Conservation (phyloP, 2,329 filamentous ascomycete genomes). For the Phialemonium atrogriseum region DNA sequence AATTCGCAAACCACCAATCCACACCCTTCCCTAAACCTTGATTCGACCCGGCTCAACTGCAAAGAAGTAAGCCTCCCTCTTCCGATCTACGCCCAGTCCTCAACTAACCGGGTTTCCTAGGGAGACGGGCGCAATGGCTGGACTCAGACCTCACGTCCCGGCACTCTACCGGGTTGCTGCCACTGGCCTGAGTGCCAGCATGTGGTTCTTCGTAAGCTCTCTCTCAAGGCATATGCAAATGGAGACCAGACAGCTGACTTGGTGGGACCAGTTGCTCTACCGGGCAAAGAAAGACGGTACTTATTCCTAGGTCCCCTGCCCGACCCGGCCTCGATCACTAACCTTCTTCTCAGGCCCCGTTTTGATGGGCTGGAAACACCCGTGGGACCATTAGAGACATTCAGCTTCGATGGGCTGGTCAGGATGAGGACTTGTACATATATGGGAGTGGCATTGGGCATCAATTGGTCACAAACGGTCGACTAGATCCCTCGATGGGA, state of each 20-base stretch:
- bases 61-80: too few species aligned
- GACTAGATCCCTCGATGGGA: too few species aligned
- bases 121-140: conserved; percentile 24
- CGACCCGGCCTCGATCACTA: conserved; percentile 2
- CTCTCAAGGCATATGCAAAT: neutral
- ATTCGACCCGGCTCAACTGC: conserved; percentile 5
- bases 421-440: too few species aligned
- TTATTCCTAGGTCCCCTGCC: conserved; percentile 7
- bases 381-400: conserved; percentile 75
- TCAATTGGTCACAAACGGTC: too few species aligned
- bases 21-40: too few species aligned
- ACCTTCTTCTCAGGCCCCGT: conserved; percentile 48
- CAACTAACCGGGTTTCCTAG: conserved; percentile 5
- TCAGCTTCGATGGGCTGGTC: neutral
- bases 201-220: conserved; percentile 94
- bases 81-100: too few species aligned
- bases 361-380: conserved; percentile 88
- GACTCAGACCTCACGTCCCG: conserved; percentile 36
- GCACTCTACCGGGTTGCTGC: conserved; percentile 75
- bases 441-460: too few species aligned
- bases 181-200: conserved; percentile 82
- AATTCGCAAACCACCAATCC: too few species aligned
- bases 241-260: neutral
- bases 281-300: conserved; percentile 89
- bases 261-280: conserved; percentile 69